These are phyloP conservation scores for Cenococcum geophilum DNA, from an alignment of 495 filamentous ascomycete species.

Conservation along the genomic window DNA sequence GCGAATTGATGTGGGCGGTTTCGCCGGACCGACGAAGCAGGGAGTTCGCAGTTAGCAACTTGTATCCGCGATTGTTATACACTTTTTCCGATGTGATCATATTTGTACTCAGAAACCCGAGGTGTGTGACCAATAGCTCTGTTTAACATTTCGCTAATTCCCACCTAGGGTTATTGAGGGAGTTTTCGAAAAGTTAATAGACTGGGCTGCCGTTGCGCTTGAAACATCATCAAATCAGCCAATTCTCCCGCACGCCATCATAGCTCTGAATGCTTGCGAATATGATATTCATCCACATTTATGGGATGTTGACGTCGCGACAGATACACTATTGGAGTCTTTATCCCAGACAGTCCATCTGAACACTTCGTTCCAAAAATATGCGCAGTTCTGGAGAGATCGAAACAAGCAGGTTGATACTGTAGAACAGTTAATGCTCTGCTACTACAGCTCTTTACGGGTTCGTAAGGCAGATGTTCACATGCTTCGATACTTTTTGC, in stretches of 20 bases:
- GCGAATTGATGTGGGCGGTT: slow-evolving; percentile 8
- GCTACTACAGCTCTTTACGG: slow-evolving; percentile 31
- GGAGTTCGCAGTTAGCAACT: slow-evolving; percentile 30
- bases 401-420: slow-evolving; percentile 26
- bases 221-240: slow-evolving; percentile 26
- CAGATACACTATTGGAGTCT: slow-evolving; percentile 3
- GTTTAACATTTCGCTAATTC: neutral
- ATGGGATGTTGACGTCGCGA: slow-evolving; percentile 7
- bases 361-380: slow-evolving; percentile 7
- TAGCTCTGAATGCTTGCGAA: slow-evolving; percentile 10
- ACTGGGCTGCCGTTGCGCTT: slow-evolving; percentile 34
- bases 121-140: slow-evolving; percentile 28
- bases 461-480: neutral
- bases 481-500: too few relatives aligned
- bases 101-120: slow-evolving; percentile 46
- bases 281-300: neutral
- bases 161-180: neutral
- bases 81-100: slow-evolving; percentile 51
- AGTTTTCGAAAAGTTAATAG: slow-evolving; percentile 19
- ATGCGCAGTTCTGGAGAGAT: slow-evolving; percentile 8
- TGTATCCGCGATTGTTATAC: slow-evolving; percentile 41
- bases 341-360: neutral
- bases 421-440: slow-evolving; percentile 35
- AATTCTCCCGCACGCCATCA: slow-evolving; percentile 14
- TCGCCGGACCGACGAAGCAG: neutral